A percentile compares a stretch with the other conserved stretches of the same genome.
Evolutionary conservation across 805 yeast species (phyloP).

Genomic region (Wickerhamiella brachini): DNA sequence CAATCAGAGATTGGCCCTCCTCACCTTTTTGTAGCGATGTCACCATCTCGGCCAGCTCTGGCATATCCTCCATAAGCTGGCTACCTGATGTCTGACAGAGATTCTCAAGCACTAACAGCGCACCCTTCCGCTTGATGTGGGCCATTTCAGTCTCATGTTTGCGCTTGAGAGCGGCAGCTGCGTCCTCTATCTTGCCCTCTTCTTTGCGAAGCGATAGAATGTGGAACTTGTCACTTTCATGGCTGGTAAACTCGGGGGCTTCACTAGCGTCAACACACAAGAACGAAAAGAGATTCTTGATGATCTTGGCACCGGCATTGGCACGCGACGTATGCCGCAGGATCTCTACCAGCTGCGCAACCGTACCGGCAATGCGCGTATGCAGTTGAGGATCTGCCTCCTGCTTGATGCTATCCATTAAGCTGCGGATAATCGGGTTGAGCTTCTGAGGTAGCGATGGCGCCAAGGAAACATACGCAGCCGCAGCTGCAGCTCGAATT

Average conservation of each 20-base stretch:
- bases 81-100: constrained; percentile 41
- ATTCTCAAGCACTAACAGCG: constrained; percentile 50
- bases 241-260: constrained; percentile 79
- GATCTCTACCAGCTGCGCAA: constrained; percentile 48
- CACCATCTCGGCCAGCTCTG: constrained; percentile 49
- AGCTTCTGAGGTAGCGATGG: constrained; percentile 60
- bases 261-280: constrained; percentile 91
- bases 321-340: constrained; percentile 43
- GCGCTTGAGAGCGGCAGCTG: constrained; percentile 33
- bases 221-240: constrained; percentile 36
- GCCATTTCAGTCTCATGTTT: constrained; percentile 44
- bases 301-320: constrained; percentile 77
- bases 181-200: constrained; percentile 39
- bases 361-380: constrained; percentile 51
- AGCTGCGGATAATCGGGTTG: constrained; percentile 73
- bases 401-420: constrained; percentile 82
- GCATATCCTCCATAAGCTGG: constrained; percentile 43
- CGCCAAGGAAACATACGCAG: constrained; percentile 49
- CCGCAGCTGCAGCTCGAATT: constrained; percentile 62
- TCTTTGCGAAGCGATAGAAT: constrained; percentile 59
- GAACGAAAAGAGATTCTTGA: constrained; percentile 82
- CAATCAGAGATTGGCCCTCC: constrained; percentile 55
- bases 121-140: constrained; percentile 72
- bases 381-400: constrained; percentile 61
- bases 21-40: constrained; percentile 8